Conservation (phyloP, 176 grass and related monocot species). For the Carex kokanica region DNA sequence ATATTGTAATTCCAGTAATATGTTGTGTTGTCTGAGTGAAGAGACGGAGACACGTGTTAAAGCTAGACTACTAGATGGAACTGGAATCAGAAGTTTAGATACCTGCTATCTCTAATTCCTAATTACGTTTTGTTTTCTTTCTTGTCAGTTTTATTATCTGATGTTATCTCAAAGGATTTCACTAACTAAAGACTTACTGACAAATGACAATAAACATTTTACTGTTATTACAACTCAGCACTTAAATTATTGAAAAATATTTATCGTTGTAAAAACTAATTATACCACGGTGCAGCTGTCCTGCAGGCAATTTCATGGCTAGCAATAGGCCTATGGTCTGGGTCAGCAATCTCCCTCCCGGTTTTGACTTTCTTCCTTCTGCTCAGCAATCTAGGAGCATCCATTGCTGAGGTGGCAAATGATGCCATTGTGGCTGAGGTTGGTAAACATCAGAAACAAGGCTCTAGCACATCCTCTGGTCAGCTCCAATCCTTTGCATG, state of each 20-base stretch:
- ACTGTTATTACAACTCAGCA: not conserved
- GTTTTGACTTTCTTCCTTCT: constrained; percentile 77
- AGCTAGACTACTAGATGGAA: not conserved
- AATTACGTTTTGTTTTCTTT: not conserved
- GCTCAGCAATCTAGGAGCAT: constrained; percentile 90
- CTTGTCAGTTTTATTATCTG: not conserved
- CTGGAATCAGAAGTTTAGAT: not conserved
- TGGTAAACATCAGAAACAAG: constrained; percentile 50
- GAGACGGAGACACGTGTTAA: not conserved
- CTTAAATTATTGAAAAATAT: not conserved
- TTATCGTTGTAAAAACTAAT: not conserved
- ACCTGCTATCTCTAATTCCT: not conserved
- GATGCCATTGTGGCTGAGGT: constrained; percentile 88
- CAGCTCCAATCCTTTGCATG: constrained; percentile 93
- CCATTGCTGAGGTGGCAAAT: constrained; percentile 96
- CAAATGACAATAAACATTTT: not conserved
- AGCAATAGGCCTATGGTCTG: constrained; percentile 59
- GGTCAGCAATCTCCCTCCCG: constrained; percentile 48
- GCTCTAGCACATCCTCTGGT: constrained; percentile 29
- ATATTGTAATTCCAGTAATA: not conserved
- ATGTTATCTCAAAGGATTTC: not conserved
- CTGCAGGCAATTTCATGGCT: constrained; percentile 94
- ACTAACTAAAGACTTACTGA: not conserved
- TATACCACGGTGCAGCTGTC: constrained; percentile 52
- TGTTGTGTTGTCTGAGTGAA: too few species aligned